phyloP scores from a whole-genome alignment of 495 filamentous ascomycete species.

The Podospora tetraspora region DNA sequence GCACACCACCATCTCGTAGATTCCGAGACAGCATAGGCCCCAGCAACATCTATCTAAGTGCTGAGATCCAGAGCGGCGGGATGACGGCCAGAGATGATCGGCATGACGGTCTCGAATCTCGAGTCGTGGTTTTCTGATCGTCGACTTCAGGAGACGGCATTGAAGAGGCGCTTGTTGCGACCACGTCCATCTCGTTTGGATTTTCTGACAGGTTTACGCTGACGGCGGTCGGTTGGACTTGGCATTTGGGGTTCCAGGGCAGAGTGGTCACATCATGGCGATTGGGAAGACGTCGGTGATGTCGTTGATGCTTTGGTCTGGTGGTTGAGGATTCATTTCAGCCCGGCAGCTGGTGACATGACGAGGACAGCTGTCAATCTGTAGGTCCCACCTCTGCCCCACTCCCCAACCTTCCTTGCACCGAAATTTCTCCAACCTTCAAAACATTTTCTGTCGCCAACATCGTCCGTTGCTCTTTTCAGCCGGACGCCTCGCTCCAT shows the following conservation, averaged over 20 bases:
- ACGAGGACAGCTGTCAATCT: background rate
- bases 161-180: background rate
- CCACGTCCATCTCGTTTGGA: background rate
- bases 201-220: background rate
- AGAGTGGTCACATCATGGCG: background rate
- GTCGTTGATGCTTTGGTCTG: background rate
- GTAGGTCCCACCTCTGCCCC: background rate
- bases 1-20: slow-evolving; percentile 1
- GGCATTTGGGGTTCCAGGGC: background rate
- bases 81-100: background rate
- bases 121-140: background rate
- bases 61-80: background rate
- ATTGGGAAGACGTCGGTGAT: background rate
- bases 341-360: background rate
- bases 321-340: background rate
- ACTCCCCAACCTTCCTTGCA: background rate
- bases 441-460: background rate
- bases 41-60: background rate
- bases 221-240: background rate
- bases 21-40: slow-evolving; percentile 2
- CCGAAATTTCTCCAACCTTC: background rate
- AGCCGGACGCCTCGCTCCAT: background rate
- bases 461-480: background rate
- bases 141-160: background rate
- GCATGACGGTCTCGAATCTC: background rate